phyloP scores from a whole-genome alignment of 2,329 filamentous ascomycete genomes.

The Penicillium sp. region DNA sequence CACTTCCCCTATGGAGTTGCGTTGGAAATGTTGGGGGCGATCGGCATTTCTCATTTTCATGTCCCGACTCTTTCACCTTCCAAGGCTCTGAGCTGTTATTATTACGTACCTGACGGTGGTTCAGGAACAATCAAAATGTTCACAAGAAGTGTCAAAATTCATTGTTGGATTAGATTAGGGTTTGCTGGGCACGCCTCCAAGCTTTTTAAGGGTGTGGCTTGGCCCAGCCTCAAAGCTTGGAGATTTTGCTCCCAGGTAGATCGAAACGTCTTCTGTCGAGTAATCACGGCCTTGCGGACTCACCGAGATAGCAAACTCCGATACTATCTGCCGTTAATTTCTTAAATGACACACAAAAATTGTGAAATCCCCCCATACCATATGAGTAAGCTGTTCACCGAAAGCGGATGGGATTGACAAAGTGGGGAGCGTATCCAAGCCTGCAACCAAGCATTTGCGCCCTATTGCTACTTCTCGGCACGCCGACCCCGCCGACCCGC shows the following conservation, averaged over 20 bases:
- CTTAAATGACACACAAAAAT: background rate
- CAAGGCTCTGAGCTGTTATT: no score
- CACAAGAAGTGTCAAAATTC: no score
- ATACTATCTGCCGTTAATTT: background rate
- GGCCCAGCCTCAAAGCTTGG: background rate
- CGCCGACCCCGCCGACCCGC: constrained; percentile 8
- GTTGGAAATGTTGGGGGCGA: no score
- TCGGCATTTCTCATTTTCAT: no score
- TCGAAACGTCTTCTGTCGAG: background rate
- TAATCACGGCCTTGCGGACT: background rate
- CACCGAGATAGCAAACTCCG: background rate
- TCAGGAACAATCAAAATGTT: no score
- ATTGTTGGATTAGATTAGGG: no score
- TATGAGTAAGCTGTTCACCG: constrained; percentile 6
- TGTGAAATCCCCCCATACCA: background rate
- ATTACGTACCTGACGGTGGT: no score
- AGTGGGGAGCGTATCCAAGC: constrained; percentile 1
- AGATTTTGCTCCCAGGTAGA: background rate
- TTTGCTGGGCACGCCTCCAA: background rate
- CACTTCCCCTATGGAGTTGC: no score
- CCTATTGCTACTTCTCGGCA: constrained; percentile 8
- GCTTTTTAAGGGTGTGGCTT: background rate
- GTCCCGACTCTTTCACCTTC: no score
- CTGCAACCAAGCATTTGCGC: constrained; percentile 5
- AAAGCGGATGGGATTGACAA: background rate